Evolutionary conservation across 768 basidiomycete species (phyloP).

Genomic region (Heimioporus sp.): DNA sequence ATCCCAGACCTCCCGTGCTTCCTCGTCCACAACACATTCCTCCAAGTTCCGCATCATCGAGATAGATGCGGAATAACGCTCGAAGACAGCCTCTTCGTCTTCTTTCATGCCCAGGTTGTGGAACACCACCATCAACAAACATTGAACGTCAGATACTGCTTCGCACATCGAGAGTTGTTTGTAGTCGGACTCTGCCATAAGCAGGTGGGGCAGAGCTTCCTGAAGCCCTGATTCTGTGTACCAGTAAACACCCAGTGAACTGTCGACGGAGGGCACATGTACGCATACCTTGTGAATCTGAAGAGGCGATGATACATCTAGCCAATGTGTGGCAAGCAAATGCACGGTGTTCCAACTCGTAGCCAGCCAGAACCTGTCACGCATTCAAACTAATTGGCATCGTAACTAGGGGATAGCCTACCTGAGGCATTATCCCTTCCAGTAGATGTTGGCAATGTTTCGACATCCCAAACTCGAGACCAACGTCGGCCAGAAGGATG

Average conservation of each 20-base stretch:
- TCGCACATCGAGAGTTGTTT: slow-evolving; percentile 52
- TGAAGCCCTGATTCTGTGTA: slow-evolving; percentile 37
- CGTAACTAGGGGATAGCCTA: slow-evolving; percentile 26
- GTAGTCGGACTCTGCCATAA: slow-evolving; percentile 67
- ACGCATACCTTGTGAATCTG: slow-evolving; percentile 43
- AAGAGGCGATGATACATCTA: slow-evolving; percentile 68
- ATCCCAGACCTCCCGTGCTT: slow-evolving; percentile 54
- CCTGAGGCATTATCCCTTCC: slow-evolving; percentile 83
- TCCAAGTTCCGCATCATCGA: slow-evolving; percentile 42
- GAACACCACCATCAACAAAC: slow-evolving; percentile 66
- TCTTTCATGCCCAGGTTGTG: slow-evolving; percentile 59
- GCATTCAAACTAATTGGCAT: neutral
- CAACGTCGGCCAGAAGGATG: slow-evolving; percentile 73
- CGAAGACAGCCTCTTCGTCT: slow-evolving; percentile 55
- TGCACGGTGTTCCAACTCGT: slow-evolving; percentile 74
- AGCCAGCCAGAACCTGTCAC: slow-evolving; percentile 63
- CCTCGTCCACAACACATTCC: slow-evolving; percentile 45
- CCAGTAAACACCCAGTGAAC: slow-evolving; percentile 13
- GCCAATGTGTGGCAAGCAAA: slow-evolving; percentile 72
- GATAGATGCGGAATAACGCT: slow-evolving; percentile 47
- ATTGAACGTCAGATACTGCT: slow-evolving; percentile 67
- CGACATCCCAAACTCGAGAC: slow-evolving; percentile 75
- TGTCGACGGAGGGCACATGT: neutral
- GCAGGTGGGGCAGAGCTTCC: slow-evolving; percentile 60
- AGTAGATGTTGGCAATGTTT: slow-evolving; percentile 61